phyloP scores from a whole-genome alignment of 257 asterid genomes.

The Solanum gandarillasii region DNA sequence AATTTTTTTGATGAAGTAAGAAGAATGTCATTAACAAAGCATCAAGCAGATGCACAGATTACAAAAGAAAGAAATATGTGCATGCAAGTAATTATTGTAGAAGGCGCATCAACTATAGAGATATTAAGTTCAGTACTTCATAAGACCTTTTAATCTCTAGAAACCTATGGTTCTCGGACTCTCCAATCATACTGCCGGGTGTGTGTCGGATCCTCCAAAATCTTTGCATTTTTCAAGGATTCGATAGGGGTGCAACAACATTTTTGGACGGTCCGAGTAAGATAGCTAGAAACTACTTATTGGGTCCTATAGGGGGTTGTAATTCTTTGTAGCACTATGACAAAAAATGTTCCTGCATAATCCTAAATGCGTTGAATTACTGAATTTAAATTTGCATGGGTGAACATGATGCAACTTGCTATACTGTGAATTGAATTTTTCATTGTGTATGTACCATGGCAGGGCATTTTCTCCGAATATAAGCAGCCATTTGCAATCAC shows the following conservation, averaged over 20 bases:
- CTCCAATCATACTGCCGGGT: neutral
- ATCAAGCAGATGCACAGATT: too few species aligned
- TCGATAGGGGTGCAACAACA: neutral
- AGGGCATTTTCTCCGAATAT: slow-evolving; percentile 88
- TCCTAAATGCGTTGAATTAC: neutral
- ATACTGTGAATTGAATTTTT: neutral
- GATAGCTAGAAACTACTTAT: neutral
- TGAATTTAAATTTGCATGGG: neutral
- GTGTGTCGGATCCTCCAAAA: neutral
- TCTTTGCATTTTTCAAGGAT: neutral
- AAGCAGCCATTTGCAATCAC: slow-evolving; percentile 99
- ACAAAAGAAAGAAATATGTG: too few species aligned
- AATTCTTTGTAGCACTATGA: neutral
- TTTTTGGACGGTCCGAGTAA: neutral
- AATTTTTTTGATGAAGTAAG: too few species aligned
- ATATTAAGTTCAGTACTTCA: neutral
- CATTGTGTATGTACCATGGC: slow-evolving; percentile 6
- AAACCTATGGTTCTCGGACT: neutral
- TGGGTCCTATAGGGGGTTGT: neutral
- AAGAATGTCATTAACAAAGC: too few species aligned
- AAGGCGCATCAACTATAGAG: neutral
- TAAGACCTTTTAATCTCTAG: neutral
- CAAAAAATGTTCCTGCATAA: neutral
- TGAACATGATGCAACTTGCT: neutral
- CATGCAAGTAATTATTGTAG: neutral